Evolutionary conservation across 2,329 filamentous ascomycete genomes (phyloP).

Genomic region (Aspergillus fijiensis): DNA sequence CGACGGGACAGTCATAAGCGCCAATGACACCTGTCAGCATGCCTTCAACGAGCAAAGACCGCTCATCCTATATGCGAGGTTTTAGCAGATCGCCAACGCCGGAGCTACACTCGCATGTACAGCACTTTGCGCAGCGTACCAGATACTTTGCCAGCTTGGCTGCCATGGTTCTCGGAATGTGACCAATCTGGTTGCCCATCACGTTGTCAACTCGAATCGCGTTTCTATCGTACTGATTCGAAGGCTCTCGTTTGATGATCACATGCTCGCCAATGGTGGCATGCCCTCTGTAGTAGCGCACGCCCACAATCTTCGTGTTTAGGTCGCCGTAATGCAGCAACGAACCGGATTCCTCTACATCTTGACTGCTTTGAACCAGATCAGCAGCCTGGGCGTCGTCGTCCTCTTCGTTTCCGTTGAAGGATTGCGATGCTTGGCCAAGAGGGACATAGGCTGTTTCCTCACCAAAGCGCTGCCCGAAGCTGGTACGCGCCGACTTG

Average conservation of each 20-base stretch:
- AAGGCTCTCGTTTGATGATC: slow-evolving; percentile 62
- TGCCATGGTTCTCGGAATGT: slow-evolving; percentile 67
- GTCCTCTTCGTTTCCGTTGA: slow-evolving; percentile 31
- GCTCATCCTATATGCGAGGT: slow-evolving; percentile 49
- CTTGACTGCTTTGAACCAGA: slow-evolving; percentile 35
- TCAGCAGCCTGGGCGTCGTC: slow-evolving; percentile 38
- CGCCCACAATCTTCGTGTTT: slow-evolving; percentile 59
- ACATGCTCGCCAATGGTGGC: slow-evolving; percentile 65
- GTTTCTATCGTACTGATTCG: slow-evolving; percentile 70
- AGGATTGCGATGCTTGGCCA: slow-evolving; percentile 29
- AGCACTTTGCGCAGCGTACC: slow-evolving; percentile 43
- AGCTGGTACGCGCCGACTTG: slow-evolving; percentile 17
- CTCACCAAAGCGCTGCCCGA: slow-evolving; percentile 31
- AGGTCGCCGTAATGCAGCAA: slow-evolving; percentile 44
- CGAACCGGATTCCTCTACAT: slow-evolving; percentile 34
- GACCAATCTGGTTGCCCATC: slow-evolving; percentile 71
- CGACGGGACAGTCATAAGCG: slow-evolving; percentile 69
- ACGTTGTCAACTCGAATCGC: slow-evolving; percentile 80
- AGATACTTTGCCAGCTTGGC: slow-evolving; percentile 73
- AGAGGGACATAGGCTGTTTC: slow-evolving; percentile 31
- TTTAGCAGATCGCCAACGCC: not conserved
- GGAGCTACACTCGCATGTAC: not conserved
- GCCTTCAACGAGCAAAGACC: slow-evolving; percentile 66
- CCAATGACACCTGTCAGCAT: slow-evolving; percentile 66
- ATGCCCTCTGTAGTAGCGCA: slow-evolving; percentile 62